phyloP scores from a whole-genome alignment of 192 early-diverging fungal genomes.

The Entrophospora sp. region DNA sequence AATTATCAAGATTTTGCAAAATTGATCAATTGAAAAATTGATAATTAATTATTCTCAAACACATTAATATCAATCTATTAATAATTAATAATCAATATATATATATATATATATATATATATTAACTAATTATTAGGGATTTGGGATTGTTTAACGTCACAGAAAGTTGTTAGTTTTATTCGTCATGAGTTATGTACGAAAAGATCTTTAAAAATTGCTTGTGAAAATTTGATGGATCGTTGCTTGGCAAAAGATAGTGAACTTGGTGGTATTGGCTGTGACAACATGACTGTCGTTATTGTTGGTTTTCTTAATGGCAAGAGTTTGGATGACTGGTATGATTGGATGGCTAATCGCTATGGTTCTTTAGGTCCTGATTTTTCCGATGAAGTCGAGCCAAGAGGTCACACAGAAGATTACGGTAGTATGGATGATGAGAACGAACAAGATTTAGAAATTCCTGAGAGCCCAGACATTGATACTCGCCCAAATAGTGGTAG shows the following conservation, averaged over 20 bases:
- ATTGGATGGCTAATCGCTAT: slow-evolving; percentile 26
- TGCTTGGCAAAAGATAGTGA: slow-evolving; percentile 88
- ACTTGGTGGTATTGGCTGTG: slow-evolving; percentile 89
- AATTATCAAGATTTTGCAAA: slow-evolving; percentile 30
- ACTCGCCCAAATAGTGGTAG: too few relatives aligned
- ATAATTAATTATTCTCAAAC: too few relatives aligned
- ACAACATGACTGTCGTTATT: slow-evolving; percentile 98
- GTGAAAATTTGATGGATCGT: slow-evolving; percentile 85
- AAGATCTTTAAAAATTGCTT: slow-evolving; percentile 51
- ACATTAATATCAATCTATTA: too few relatives aligned
- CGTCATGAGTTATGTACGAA: slow-evolving; percentile 27
- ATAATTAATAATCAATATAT: too few relatives aligned
- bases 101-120: neutral
- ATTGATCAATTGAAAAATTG: too few relatives aligned
- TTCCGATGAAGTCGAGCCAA: neutral
- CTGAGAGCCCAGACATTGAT: too few relatives aligned
- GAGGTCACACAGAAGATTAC: neutral
- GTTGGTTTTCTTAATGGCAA: slow-evolving; percentile 76
- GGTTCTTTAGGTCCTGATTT: slow-evolving; percentile 17
- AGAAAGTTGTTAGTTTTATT: slow-evolving; percentile 84
- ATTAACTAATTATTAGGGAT: slow-evolving; percentile 57
- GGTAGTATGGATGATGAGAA: neutral
- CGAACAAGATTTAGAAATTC: neutral
- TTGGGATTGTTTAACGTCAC: slow-evolving; percentile 94
- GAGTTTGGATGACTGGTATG: slow-evolving; percentile 70